A percentile compares a stretch with the other conserved stretches of the same genome.
phyloP scores from a whole-genome alignment of 2,329 filamentous ascomycete species.

The Claviceps capensis region DNA sequence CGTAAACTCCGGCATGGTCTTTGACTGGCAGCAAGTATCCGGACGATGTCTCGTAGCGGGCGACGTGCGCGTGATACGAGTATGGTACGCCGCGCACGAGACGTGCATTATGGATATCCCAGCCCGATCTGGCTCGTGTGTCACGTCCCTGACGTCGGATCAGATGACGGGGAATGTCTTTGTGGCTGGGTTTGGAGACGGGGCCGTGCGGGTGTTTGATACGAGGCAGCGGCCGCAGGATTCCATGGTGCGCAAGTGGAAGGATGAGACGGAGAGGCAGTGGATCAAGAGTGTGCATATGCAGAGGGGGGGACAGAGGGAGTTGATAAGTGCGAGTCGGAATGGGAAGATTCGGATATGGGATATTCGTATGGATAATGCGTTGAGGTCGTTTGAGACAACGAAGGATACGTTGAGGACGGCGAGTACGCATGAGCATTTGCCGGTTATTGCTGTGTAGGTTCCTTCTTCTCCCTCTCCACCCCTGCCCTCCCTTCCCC shows the following conservation, averaged over 20 bases:
- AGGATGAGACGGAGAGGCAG: conserved; percentile 69
- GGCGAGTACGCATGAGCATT: conserved; percentile 86
- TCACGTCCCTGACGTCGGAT: conserved; percentile 90
- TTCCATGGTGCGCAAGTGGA: conserved; percentile 93
- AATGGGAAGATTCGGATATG: conserved; percentile 91
- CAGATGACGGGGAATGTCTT: conserved; percentile 97
- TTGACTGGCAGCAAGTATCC: conserved; percentile 98
- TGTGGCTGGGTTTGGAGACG: conserved; percentile 91
- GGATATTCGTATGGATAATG: conserved; percentile 82
- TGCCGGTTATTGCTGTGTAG: conserved; percentile 89
- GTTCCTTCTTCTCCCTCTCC: conserved; percentile 13
- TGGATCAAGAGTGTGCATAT: conserved; percentile 97
- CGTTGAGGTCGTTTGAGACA: conserved; percentile 58
- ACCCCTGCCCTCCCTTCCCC: not conserved
- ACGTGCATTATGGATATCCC: conserved; percentile 89
- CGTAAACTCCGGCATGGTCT: conserved; percentile 87
- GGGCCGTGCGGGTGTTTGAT: conserved; percentile 87
- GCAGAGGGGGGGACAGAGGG: conserved; percentile 85
- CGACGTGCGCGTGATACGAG: conserved; percentile 85
- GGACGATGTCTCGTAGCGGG: conserved; percentile 91
- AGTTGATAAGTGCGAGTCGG: conserved; percentile 78
- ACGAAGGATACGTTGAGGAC: conserved; percentile 70
- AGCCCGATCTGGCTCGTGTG: conserved; percentile 85
- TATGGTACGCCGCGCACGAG: conserved; percentile 92
- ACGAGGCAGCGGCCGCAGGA: conserved; percentile 71